Percentiles rank a stretch among this genome's conserved stretches.
Conservation (phyloP, 768 basidiomycete genomes). For the Serpula lacrymans region DNA sequence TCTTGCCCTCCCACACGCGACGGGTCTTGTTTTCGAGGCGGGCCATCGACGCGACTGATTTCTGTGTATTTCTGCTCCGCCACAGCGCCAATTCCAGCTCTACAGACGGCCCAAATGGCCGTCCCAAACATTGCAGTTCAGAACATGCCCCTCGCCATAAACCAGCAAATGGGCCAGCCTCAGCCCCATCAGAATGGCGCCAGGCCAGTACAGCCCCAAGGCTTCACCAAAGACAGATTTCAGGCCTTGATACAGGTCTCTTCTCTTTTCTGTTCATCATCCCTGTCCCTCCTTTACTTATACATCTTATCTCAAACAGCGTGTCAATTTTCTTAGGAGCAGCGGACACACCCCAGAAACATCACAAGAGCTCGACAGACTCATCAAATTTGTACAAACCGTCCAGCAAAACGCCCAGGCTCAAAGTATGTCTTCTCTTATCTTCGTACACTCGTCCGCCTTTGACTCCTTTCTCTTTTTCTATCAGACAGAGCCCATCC, state of each 20-base stretch:
- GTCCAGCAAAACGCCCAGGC: conserved; percentile 26
- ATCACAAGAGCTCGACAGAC: conserved; percentile 38
- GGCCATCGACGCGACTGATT: neutral
- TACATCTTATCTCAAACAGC: conserved; percentile 25
- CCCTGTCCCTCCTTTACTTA: too few relatives aligned
- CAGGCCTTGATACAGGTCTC: neutral
- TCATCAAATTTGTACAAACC: conserved; percentile 32
- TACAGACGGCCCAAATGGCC: conserved; percentile 14
- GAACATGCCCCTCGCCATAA: conserved; percentile 1
- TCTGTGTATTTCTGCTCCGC: neutral
- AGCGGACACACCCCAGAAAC: conserved; percentile 45
- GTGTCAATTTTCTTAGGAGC: conserved; percentile 39
- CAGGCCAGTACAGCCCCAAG: conserved; percentile 2
- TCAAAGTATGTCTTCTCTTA: conserved; percentile 21
- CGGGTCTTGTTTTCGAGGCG: conserved; percentile 1
- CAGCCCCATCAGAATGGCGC: neutral
- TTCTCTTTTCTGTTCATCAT: too few relatives aligned
- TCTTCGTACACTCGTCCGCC: conserved; percentile 18
- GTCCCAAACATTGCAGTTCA: conserved; percentile 21
- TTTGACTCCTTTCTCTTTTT: neutral
- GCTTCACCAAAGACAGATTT: neutral
- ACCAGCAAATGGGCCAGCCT: conserved; percentile 7
- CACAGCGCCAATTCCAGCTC: conserved; percentile 15
- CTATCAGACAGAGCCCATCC: neutral
- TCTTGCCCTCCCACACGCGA: neutral